Conservation (phyloP, 192 early-diverging fungal genomes). For the Allomyces javanicus region DNA sequence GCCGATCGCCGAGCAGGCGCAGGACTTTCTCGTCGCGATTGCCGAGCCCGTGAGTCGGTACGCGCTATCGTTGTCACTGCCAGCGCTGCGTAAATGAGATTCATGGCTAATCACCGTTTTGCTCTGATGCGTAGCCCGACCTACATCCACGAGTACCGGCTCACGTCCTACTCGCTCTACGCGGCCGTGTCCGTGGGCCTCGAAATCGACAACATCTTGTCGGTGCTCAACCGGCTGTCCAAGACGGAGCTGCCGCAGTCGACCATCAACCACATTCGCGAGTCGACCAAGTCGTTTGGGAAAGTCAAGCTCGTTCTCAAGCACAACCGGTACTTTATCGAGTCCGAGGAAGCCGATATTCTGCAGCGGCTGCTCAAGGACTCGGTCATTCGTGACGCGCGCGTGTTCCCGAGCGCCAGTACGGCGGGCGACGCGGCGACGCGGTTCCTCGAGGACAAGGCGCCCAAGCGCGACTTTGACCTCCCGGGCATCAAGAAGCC, state of each 20-base stretch:
- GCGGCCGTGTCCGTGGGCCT: constrained; percentile 96
- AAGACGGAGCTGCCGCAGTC: constrained; percentile 64
- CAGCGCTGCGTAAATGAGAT: neutral
- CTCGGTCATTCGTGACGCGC: constrained; percentile 43
- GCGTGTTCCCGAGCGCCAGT: constrained; percentile 5
- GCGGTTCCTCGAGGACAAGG: too few relatives aligned
- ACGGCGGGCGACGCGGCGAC: too few relatives aligned
- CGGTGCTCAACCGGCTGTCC: constrained; percentile 69
- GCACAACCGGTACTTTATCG: constrained; percentile 83
- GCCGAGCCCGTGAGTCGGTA: constrained; percentile 81
- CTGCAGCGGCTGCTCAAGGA: constrained; percentile 62
- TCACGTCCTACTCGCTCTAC: constrained; percentile 87
- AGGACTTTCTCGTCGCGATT: constrained; percentile 88
- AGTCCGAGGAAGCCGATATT: constrained; percentile 64
- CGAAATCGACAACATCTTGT: constrained; percentile 74
- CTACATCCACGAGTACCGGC: constrained; percentile 78
- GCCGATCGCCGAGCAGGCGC: constrained; percentile 82
- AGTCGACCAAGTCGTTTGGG: constrained; percentile 72
- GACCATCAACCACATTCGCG: constrained; percentile 52
- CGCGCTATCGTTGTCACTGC: constrained; percentile 11
- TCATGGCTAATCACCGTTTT: neutral
- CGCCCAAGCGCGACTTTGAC: too few relatives aligned
- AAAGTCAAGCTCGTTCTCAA: constrained; percentile 95
- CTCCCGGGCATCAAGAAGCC: too few relatives aligned
- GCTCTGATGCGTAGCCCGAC: constrained; percentile 21